Percentiles rank a stretch among this genome's conserved stretches.
Evolutionary conservation across 345 rosid species (phyloP).

Genomic region (Populus pruinosa): DNA sequence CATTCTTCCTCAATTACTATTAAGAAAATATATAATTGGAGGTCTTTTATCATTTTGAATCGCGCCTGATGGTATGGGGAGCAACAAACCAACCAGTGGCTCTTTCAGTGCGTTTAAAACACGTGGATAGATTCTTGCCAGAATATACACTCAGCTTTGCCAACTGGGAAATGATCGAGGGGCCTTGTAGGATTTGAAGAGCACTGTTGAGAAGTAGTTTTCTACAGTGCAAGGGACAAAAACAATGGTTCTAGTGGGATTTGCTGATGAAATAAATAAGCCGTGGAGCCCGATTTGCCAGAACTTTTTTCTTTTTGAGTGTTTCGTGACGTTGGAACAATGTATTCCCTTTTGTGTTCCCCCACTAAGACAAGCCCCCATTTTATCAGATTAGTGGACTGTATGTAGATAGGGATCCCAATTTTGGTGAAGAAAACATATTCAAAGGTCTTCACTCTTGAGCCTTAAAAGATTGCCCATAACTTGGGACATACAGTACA

Average conservation of each 20-base stretch:
- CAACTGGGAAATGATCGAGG: neutral
- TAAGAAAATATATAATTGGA: too few species aligned
- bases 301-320: neutral
- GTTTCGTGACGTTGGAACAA: constrained; percentile 23
- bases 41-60: neutral
- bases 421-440: neutral
- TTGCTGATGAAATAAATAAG: neutral
- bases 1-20: too few species aligned
- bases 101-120: constrained; percentile 5
- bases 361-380: neutral
- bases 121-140: constrained; percentile 27
- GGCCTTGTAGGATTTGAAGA: neutral
- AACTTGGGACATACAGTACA: neutral
- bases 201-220: constrained; percentile 18
- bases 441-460: neutral
- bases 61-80: neutral
- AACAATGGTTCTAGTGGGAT: constrained; percentile 22
- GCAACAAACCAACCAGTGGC: neutral
- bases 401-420: too few species aligned
- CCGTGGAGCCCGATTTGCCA: constrained; percentile 2
- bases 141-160: neutral
- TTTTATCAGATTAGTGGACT: neutral
- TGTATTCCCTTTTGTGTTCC: constrained; percentile 6
- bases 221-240: constrained; percentile 13
- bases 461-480: neutral